Percentiles rank a stretch among this genome's conserved stretches.
Evolutionary conservation across 2,329 filamentous ascomycete species (phyloP).

Genomic region (Fusarium anguioides): DNA sequence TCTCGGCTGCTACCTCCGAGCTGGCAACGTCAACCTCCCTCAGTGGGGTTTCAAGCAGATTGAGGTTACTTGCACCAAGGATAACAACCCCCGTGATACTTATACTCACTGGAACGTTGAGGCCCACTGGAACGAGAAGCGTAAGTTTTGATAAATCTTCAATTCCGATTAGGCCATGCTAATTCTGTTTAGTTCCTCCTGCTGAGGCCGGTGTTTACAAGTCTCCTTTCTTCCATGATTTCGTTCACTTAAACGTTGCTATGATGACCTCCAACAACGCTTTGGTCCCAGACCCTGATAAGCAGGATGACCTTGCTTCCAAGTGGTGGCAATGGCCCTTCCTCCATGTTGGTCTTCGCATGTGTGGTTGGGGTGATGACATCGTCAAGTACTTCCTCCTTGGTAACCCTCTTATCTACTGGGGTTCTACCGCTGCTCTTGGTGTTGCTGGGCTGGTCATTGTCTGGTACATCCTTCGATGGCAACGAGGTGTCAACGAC

Average conservation of each 20-base stretch:
- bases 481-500: constrained; percentile 94
- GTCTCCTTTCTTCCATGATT: constrained; percentile 97
- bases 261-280: constrained; percentile 99
- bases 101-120: constrained; percentile 99
- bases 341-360: constrained; percentile 92
- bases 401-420: constrained; percentile 96
- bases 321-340: constrained; percentile 99
- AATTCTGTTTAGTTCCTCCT: constrained; percentile 74
- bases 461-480: constrained; percentile 88
- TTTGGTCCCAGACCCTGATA: constrained; percentile 95
- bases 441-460: constrained; percentile 78
- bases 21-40: constrained; percentile 94
- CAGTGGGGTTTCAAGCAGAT: constrained; percentile 99
- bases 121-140: constrained; percentile 90
- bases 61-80: constrained; percentile 93
- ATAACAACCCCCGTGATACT: constrained; percentile 89
- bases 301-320: constrained; percentile 97
- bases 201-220: constrained; percentile 92
- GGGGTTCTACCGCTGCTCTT: constrained; percentile 86
- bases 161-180: constrained; percentile 1
- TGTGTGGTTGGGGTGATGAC: constrained; percentile 98
- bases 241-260: constrained; percentile 96
- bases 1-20: constrained; percentile 92
- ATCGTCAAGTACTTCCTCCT: constrained; percentile 99
- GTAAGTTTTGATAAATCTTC: constrained; percentile 65